phyloP scores from a whole-genome alignment of 495 filamentous ascomycete genomes.

The Jackrogersella minutella region DNA sequence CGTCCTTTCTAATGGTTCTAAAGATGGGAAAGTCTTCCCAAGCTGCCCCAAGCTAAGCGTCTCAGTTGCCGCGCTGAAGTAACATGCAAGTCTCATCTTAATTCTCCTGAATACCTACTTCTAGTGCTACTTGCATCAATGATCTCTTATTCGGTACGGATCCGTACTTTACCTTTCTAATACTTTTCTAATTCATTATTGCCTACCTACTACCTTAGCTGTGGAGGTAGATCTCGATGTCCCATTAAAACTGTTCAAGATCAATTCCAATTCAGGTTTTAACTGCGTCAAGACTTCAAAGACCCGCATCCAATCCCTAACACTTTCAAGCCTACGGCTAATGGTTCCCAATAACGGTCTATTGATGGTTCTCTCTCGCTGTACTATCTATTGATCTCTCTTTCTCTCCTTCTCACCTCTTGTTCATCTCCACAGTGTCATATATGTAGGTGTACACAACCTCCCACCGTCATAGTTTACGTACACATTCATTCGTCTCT shows the following conservation, averaged over 20 bases:
- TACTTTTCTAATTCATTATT: not conserved
- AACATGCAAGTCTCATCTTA: slow-evolving; percentile 30
- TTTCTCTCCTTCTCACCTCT: slow-evolving; percentile 19
- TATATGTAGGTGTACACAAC: slow-evolving; percentile 18
- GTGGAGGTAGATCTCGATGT: slow-evolving; percentile 34
- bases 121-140: no score
- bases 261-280: slow-evolving; percentile 37
- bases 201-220: no score
- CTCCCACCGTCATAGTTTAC: slow-evolving; percentile 10
- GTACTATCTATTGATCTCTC: not conserved
- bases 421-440: slow-evolving; percentile 20
- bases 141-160: not conserved
- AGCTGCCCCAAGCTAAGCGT: slow-evolving; percentile 15
- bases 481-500: slow-evolving; percentile 18
- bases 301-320: slow-evolving; percentile 29
- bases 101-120: not conserved
- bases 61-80: slow-evolving; percentile 40
- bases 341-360: slow-evolving; percentile 21
- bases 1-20: slow-evolving; percentile 1
- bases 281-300: slow-evolving; percentile 33
- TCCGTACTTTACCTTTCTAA: not conserved
- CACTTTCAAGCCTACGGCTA: slow-evolving; percentile 13
- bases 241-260: slow-evolving; percentile 19
- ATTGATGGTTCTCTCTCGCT: not conserved
- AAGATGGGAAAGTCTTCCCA: slow-evolving; percentile 7